Percentiles rank a stretch among this genome's conserved stretches.
Evolutionary conservation across 257 asterid genomes (phyloP).

Genomic region (Plantago ovata): DNA sequence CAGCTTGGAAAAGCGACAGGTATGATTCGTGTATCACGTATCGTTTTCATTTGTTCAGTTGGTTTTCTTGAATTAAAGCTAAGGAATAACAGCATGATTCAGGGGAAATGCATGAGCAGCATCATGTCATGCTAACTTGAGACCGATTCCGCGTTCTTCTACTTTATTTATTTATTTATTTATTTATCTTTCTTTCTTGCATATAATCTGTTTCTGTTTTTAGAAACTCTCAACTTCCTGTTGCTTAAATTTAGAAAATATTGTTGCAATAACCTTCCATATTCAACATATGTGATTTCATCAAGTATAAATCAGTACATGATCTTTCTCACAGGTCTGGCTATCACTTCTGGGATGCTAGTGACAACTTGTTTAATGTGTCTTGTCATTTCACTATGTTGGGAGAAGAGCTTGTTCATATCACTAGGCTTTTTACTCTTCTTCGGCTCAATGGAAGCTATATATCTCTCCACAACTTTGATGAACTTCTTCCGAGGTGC

Average conservation of each 20-base stretch:
- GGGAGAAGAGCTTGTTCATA: conserved; percentile 55
- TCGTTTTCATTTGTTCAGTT: neutral
- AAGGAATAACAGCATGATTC: too few species aligned
- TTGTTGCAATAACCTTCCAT: neutral
- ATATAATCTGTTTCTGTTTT: too few species aligned
- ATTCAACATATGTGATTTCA: neutral
- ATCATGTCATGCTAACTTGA: too few species aligned
- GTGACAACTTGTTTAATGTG: conserved; percentile 92
- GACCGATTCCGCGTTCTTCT: too few species aligned
- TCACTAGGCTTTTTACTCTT: conserved; percentile 54
- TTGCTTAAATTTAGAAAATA: neutral
- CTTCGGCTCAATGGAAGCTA: conserved; percentile 67
- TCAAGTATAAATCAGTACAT: neutral
- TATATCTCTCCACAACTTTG: conserved; percentile 56
- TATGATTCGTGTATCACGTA: conserved; percentile 17
- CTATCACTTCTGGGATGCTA: conserved; percentile 59
- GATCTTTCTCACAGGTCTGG: conserved; percentile 54
- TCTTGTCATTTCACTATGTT: conserved; percentile 71
- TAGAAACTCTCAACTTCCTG: too few species aligned
- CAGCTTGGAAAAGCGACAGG: conserved; percentile 81
- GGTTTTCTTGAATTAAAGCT: too few species aligned
- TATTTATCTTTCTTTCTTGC: too few species aligned
- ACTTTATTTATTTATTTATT: too few species aligned
- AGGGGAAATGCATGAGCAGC: too few species aligned
- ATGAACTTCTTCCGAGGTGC: conserved; percentile 67